Conservation (phyloP, 2,329 filamentous ascomycete genomes). For the Alternaria novae-zelandiae region DNA sequence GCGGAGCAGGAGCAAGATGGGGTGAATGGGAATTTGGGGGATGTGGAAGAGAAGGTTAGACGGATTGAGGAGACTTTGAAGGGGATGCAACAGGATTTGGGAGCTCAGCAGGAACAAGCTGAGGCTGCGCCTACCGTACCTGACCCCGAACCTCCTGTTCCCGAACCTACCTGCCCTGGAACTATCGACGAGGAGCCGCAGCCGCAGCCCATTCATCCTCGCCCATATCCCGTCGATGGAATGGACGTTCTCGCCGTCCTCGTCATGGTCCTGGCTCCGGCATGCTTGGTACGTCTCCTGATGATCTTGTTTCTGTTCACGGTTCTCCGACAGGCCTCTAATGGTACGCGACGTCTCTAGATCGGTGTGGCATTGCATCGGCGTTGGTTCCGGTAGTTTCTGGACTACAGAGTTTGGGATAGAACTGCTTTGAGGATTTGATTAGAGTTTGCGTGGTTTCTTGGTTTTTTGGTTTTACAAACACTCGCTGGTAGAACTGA, state of each 20-base stretch:
- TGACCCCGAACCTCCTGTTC: not conserved
- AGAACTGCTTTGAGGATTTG: not conserved
- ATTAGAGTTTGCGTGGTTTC: not conserved
- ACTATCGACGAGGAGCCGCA: not conserved
- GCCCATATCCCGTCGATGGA: not conserved
- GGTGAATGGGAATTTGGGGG: no score
- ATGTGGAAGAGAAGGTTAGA: no score
- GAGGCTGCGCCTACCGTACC: not conserved
- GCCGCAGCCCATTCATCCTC: not conserved
- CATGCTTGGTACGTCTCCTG: not conserved
- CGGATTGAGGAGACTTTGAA: no score
- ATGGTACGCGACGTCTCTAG: not conserved
- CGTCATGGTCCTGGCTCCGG: not conserved
- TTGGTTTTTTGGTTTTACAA: no score
- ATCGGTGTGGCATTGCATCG: not conserved
- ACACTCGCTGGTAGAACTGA: not conserved
- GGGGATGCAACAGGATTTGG: not conserved
- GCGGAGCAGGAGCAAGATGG: rapidly evolving
- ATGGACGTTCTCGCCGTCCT: not conserved
- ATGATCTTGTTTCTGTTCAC: rapidly evolving
- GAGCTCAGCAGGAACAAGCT: not conserved
- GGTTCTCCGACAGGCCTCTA: not conserved
- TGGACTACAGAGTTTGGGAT: not conserved
- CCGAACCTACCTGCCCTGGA: not conserved
- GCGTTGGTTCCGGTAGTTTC: not conserved